Evolutionary conservation across 1,284 basidiomycete genomes (phyloP).

Genomic region (Puccinia novopanici): DNA sequence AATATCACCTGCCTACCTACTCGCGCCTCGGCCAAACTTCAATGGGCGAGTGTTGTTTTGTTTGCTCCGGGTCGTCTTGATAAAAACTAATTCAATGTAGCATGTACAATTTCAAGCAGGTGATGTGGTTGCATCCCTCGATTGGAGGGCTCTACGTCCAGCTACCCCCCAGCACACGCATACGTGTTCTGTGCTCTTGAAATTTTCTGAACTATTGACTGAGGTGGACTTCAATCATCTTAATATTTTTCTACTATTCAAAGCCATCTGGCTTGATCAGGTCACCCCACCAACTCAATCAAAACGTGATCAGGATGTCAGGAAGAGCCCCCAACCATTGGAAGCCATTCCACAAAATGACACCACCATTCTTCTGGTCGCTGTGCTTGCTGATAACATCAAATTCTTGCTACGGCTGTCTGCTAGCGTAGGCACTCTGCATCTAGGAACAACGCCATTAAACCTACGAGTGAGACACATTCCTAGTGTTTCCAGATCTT

Average conservation of each 20-base stretch:
- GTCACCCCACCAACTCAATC: slow-evolving; percentile 22
- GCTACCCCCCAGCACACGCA: slow-evolving; percentile 30
- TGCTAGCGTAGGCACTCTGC: slow-evolving; percentile 21
- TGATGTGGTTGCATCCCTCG: slow-evolving; percentile 35
- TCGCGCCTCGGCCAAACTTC: slow-evolving; percentile 35
- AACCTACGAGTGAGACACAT: slow-evolving; percentile 33
- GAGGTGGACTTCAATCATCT: slow-evolving; percentile 44
- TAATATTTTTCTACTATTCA: slow-evolving; percentile 34
- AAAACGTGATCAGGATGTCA: not conserved
- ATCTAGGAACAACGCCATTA: slow-evolving; percentile 22
- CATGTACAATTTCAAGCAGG: slow-evolving; percentile 35
- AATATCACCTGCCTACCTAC: slow-evolving; percentile 34
- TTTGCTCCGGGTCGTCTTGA: slow-evolving; percentile 36
- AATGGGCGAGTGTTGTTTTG: slow-evolving; percentile 41
- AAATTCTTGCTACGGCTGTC: slow-evolving; percentile 30
- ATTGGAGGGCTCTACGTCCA: slow-evolving; percentile 11
- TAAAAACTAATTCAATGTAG: slow-evolving; percentile 34
- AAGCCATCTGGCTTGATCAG: slow-evolving; percentile 44
- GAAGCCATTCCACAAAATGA: slow-evolving; percentile 8
- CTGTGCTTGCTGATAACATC: slow-evolving; percentile 19
- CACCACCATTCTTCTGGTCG: slow-evolving; percentile 33
- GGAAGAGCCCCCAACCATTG: not conserved
- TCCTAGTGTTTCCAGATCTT: slow-evolving; percentile 30
- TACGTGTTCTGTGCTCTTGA: slow-evolving; percentile 31
- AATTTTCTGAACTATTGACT: slow-evolving; percentile 31